Evolutionary conservation across 1,284 basidiomycete species (phyloP), one percentile per base, ranked within the genome.

Genomic region (Microstroma glucosiphilum): DNA sequence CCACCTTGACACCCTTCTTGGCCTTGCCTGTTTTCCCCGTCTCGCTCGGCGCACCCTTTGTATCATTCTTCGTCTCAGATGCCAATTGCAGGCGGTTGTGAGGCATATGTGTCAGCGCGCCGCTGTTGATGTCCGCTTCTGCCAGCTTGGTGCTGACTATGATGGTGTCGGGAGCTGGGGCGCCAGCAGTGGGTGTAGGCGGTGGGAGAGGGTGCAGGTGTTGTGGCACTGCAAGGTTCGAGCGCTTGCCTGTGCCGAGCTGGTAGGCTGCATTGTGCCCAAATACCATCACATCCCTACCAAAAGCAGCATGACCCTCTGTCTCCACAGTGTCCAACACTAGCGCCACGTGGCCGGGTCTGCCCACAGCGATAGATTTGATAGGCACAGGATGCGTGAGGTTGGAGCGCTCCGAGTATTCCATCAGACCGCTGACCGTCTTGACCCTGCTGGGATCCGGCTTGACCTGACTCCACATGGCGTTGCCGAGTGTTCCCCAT

Each of bases 401-500:
- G 91, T 78, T 30, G 25, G 58, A 55, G n/a, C 60, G 1, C 25
- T 43, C 43, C 11, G 60, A 57, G 40, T 30, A 30, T 60, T 74
- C 91, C 26, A 85, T 81, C 26, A 94, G 81, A 7, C 91, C 91
- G 71, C 89, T 92, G 59, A 96, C 84, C 54, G 85, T 87, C 81
- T 88, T 91, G 21, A 91, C 88, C 60, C 86, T 86, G 0, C 86
- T 82, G 0, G 91, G 91, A 51, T 83, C 83, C 40, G 86, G 85
- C 68, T 89, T 88, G 0, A 87, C 86, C 67, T 86, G 91, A 71
- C 84, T 88, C 82, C 86, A 93, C 53, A 84, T 78, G n/a, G 84
- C 86, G 62, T 90, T 92, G 0, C 92, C 93, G 2, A 96, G 83
- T 2, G 89, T 88, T 12, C 93, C 92, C 80, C 85, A 90, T 77